Evolutionary conservation across 495 filamentous ascomycete genomes (phyloP).

Genomic region (Diplogelasinospora grovesii): DNA sequence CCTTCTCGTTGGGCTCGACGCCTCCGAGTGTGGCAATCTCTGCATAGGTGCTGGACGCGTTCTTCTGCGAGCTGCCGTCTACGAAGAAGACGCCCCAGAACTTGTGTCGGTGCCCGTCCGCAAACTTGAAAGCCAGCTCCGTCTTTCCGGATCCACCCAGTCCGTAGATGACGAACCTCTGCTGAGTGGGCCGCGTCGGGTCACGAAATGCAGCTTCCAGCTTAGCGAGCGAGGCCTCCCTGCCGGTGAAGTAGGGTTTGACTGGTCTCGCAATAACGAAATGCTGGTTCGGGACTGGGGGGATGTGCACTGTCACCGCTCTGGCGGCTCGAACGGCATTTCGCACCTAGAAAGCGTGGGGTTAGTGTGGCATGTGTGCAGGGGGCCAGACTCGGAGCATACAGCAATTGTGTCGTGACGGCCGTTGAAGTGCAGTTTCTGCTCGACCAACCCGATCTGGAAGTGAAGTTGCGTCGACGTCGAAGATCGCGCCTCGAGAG

Average conservation of each 20-base stretch:
- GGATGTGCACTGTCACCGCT: neutral
- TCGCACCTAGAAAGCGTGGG: neutral
- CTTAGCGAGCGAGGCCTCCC: neutral
- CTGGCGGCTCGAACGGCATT: neutral
- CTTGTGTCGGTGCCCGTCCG: conserved; percentile 20
- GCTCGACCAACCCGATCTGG: neutral
- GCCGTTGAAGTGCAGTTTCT: neutral
- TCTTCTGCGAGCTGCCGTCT: conserved; percentile 5
- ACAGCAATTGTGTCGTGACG: neutral
- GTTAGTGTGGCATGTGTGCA: neutral
- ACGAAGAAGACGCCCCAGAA: conserved; percentile 16
- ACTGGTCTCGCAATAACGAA: conserved; percentile 2
- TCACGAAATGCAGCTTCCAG: conserved; percentile 2
- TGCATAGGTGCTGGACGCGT: conserved; percentile 11
- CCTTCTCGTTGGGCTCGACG: conserved; percentile 20
- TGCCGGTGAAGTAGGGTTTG: conserved; percentile 6
- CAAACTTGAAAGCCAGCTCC: conserved; percentile 32
- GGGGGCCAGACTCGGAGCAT: neutral
- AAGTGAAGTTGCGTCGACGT: neutral
- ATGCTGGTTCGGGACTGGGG: neutral
- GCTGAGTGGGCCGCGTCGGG: neutral
- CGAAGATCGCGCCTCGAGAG: neutral
- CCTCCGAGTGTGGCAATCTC: conserved; percentile 20
- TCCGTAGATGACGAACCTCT: conserved; percentile 29
- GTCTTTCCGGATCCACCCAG: conserved; percentile 34